A percentile compares a stretch with the other conserved stretches of the same genome.
Evolutionary conservation across 345 rosid species (phyloP).

Genomic region (Erysimum cheiranthoides): DNA sequence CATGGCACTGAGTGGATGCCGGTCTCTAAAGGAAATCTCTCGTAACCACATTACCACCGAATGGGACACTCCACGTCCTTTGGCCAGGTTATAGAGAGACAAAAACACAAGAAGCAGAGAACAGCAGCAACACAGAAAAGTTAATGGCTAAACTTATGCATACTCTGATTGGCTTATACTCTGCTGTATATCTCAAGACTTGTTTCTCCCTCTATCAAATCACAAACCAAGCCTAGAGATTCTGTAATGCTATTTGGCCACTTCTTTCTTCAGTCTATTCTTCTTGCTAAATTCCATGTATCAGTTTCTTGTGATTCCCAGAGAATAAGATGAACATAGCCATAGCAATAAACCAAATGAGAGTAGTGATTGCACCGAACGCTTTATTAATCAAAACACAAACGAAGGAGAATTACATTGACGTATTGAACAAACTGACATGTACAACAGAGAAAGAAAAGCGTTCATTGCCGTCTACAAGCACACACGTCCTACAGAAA

Average conservation of each 20-base stretch:
- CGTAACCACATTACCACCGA: conserved; percentile 77
- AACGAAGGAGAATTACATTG: conserved; percentile 9
- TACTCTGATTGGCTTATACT: conserved; percentile 27
- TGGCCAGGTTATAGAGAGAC: conserved; percentile 52
- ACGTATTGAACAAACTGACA: conserved; percentile 17
- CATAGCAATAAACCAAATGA: neutral
- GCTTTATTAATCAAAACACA: neutral
- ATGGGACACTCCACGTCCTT: conserved; percentile 62
- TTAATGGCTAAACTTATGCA: conserved; percentile 20
- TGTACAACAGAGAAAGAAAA: conserved; percentile 30
- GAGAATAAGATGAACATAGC: neutral
- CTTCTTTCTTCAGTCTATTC: conserved; percentile 16
- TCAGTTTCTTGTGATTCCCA: conserved; percentile 12
- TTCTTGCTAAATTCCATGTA: conserved; percentile 14
- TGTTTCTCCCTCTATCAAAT: conserved; percentile 35
- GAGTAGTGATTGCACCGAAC: neutral
- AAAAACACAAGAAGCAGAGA: conserved; percentile 17
- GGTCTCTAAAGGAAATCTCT: conserved; percentile 80
- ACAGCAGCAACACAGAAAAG: conserved; percentile 27
- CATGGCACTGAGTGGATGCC: conserved; percentile 90
- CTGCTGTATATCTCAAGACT: conserved; percentile 29
- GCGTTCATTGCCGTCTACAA: conserved; percentile 25
- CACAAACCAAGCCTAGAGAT: conserved; percentile 31
- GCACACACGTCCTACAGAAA: conserved; percentile 13
- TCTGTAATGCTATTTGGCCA: conserved; percentile 35